phyloP scores from a whole-genome alignment of 129 eudicot genomes.

The Tanacetum coccineum region DNA sequence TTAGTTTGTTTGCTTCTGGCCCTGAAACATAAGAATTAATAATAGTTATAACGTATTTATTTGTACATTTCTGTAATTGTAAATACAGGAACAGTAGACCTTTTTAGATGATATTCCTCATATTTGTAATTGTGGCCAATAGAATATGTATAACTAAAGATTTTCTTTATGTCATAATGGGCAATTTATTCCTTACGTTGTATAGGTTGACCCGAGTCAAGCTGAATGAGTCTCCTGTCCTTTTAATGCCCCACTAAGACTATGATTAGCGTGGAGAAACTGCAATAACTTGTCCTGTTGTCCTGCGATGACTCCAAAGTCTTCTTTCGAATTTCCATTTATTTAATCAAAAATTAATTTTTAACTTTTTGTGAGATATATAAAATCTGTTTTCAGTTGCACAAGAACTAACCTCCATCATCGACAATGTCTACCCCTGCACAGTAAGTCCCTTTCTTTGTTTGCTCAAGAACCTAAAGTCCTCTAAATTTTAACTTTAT shows the following conservation, averaged over 20 bases:
- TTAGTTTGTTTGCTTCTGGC: constrained; percentile 84
- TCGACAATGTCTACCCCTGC: constrained; percentile 46
- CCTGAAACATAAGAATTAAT: constrained; percentile 51
- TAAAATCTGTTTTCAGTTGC: constrained; percentile 11
- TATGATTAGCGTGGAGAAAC: constrained; percentile 16
- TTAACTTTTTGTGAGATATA: neutral
- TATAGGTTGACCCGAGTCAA: constrained; percentile 26
- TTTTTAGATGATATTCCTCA: no score
- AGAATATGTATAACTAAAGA: neutral
- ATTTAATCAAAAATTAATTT: neutral
- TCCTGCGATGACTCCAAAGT: constrained; percentile 25
- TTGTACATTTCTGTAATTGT: no score
- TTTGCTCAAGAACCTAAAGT: neutral
- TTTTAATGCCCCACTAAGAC: constrained; percentile 14
- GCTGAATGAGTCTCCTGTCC: constrained; percentile 2
- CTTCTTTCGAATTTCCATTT: constrained; percentile 13
- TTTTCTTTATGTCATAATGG: neutral
- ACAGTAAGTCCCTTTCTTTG: constrained; percentile 31
- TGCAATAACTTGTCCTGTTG: neutral
- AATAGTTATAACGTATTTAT: neutral
- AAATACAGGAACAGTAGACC: no score
- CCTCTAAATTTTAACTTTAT: neutral
- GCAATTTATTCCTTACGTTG: neutral
- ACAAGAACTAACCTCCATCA: constrained; percentile 24
- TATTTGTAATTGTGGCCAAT: neutral